Percentiles rank a stretch among this genome's conserved stretches.
phyloP scores from a whole-genome alignment of 1,139 yeast genomes.

The Nakaseomyces nivariensis region DNA sequence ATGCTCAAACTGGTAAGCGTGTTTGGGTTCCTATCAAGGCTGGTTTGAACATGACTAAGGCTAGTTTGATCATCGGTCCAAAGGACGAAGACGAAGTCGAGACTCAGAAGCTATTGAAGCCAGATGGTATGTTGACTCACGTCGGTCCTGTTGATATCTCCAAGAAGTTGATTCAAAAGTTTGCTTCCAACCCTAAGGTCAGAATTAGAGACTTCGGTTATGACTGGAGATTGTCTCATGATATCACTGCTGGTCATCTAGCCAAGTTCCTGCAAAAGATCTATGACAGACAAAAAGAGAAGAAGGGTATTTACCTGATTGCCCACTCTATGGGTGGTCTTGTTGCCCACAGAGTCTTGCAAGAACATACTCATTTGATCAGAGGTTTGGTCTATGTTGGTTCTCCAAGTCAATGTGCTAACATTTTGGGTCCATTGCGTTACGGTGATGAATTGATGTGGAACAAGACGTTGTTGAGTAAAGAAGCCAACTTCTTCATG shows the following conservation, averaged over 20 bases:
- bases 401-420: slow-evolving; percentile 74
- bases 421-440: slow-evolving; percentile 75
- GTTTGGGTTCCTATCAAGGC: slow-evolving; percentile 87
- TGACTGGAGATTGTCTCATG: slow-evolving; percentile 80
- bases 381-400: slow-evolving; percentile 76
- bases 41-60: slow-evolving; percentile 63
- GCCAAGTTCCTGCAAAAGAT: slow-evolving; percentile 38
- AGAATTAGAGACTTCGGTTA: slow-evolving; percentile 70
- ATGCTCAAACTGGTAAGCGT: slow-evolving; percentile 50
- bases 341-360: slow-evolving; percentile 70
- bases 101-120: slow-evolving; percentile 44
- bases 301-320: slow-evolving; percentile 53
- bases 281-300: slow-evolving; percentile 30
- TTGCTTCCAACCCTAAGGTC: slow-evolving; percentile 49
- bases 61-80: slow-evolving; percentile 66
- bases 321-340: slow-evolving; percentile 95
- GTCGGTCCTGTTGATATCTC: slow-evolving; percentile 85
- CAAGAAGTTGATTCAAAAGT: slow-evolving; percentile 45
- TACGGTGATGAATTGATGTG: slow-evolving; percentile 72
- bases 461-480: slow-evolving; percentile 64
- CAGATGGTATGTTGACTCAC: slow-evolving; percentile 73
- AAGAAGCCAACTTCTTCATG: slow-evolving; percentile 82
- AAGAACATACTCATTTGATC: slow-evolving; percentile 53
- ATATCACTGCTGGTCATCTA: slow-evolving; percentile 42
- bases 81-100: slow-evolving; percentile 48